Base-by-base conservation (phyloP, 106 monocot species). In the Xerophyta viscosa region DNA sequence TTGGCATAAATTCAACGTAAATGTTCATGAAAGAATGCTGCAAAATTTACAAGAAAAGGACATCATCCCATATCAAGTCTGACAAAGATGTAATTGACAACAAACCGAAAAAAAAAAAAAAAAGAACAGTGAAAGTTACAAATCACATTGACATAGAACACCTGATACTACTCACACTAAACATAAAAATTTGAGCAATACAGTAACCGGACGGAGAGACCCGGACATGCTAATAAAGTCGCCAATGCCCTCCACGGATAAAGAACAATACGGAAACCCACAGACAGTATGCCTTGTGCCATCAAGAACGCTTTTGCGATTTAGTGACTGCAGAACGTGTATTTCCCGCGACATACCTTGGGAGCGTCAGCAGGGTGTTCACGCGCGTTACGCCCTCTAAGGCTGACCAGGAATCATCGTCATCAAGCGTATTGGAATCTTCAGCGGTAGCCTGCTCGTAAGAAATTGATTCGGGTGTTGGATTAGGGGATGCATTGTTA, bases 321-420 rank as follows among this genome's bases (percentile, higher is more conserved):
- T 66, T 56, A 6, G 23, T 49, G 48, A 22, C 60, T 56, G 37
- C n/a, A 28, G 43, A 12, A 11, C 30, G 49, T 7, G 52, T 39
- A 8, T 13, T 50, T 15, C 19, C 41, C 8, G 39, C 22, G 27
- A 61, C 50, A 19, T 65, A 73, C 61, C 73, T 79, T 26, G 79
- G 73, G 8, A 79, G 63, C 1, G 79, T 73, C 26, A 79, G 28
- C 46, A 79, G 45, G 22, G 79, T 79, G 50, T 79, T 69, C 44
- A 66, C 68, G 31, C 79, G 58, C 9, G 73, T 60, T 13, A 79
- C 69, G 20, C 79, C 68, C 54, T 73, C 79, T 25, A 79, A 42
- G 17, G 77, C 77, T 18, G 73, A 79, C 73, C 73, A 73, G n/a
- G n/a, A n/a, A 9, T 73, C 69, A 18, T 63, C 48, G 23, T 42